Evolutionary conservation across 257 asterid species (phyloP).

Genomic region (Jasminum sambac): DNA sequence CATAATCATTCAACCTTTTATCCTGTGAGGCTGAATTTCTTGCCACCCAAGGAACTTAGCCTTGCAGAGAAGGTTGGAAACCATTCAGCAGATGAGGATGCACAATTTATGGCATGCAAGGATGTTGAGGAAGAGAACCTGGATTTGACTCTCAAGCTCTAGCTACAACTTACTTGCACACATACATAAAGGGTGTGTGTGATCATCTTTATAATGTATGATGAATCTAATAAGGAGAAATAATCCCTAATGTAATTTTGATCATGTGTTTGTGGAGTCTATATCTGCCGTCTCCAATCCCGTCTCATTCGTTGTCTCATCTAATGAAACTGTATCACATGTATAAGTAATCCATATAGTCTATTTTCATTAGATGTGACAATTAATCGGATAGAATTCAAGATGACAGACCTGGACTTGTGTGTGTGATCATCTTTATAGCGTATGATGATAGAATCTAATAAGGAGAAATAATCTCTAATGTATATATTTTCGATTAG

Average conservation of each 20-base stretch:
- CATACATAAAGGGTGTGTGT: neutral
- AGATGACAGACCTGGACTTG: no score
- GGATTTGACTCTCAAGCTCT: conserved; percentile 49
- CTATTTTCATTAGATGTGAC: no score
- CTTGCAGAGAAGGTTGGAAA: conserved; percentile 29
- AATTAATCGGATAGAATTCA: no score
- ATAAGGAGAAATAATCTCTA: neutral
- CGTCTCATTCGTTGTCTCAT: no score
- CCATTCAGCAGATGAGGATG: no score
- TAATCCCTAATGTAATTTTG: no score
- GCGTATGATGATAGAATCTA: no score
- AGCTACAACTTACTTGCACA: neutral
- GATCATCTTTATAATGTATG: neutral
- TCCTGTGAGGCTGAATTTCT: conserved; percentile 23
- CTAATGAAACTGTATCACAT: no score
- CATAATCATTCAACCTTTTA: neutral
- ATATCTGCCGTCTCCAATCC: no score
- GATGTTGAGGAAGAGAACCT: conserved; percentile 23
- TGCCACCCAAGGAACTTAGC: conserved; percentile 37
- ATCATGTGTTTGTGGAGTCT: no score
- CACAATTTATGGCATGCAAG: conserved; percentile 21
- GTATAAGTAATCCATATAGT: no score
- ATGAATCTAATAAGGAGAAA: neutral
- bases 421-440: no score
- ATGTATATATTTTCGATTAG: neutral